These are phyloP conservation scores for Pseudocercospora pini-densiflorae DNA, from an alignment of 2,329 filamentous ascomycete genomes.

Conservation along the genomic window DNA sequence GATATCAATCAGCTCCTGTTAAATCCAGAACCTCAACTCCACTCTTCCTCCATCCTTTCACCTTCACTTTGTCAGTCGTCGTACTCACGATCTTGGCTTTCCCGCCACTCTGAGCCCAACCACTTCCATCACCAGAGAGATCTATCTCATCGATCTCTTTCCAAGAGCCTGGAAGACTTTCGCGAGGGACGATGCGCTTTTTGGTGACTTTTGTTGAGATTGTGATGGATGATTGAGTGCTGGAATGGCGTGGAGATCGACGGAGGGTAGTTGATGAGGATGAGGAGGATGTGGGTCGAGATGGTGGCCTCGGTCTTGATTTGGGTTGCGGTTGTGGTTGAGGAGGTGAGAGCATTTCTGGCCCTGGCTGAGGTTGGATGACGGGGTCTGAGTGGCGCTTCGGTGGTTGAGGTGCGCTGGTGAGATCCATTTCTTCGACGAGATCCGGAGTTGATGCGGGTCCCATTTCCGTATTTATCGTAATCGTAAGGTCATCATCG, in stretches of 20 bases:
- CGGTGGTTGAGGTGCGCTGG: background rate
- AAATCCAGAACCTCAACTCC: conserved; percentile 43
- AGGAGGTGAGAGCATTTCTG: background rate
- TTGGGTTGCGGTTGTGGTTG: background rate
- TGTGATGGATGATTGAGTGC: background rate
- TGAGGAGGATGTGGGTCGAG: background rate
- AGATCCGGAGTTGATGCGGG: background rate
- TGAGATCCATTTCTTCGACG: conserved; percentile 29
- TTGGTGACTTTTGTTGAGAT: conserved; percentile 14
- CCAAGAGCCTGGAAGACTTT: conserved; percentile 40
- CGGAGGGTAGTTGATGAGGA: conserved; percentile 8
- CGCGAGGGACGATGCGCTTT: conserved; percentile 36
- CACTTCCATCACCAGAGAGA: conserved; percentile 35
- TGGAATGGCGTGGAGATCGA: conserved; percentile 15
- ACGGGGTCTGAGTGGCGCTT: background rate
- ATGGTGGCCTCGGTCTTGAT: conserved; percentile 3
- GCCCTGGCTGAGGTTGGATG: background rate
- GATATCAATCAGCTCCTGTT: conserved; percentile 28
- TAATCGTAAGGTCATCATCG: conserved; percentile 14
- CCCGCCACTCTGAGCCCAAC: conserved; percentile 24
- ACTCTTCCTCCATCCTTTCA: conserved; percentile 38
- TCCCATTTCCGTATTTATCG: too few species aligned
- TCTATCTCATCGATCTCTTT: conserved; percentile 38
- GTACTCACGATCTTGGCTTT: conserved; percentile 7
- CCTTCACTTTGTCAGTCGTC: background rate